phyloP scores from a whole-genome alignment of 257 asterid species.

The Thymus mandschuricus region DNA sequence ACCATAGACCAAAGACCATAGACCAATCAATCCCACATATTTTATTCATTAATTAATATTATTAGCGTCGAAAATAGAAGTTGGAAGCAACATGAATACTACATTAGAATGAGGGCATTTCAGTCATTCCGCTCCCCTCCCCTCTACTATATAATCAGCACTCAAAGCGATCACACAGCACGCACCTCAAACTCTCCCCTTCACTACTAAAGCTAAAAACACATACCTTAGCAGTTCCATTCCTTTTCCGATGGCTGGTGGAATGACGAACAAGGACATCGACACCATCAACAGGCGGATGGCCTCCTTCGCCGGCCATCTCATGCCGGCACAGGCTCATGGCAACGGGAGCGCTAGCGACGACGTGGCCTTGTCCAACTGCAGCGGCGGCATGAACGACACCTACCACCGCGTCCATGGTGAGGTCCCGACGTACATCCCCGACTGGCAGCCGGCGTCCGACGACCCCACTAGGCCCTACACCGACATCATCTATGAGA shows the following conservation, averaged over 20 bases:
- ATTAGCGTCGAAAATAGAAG: too few relatives aligned
- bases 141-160: neutral
- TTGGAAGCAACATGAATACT: too few relatives aligned
- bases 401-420: conserved; percentile 81
- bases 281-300: conserved; percentile 53
- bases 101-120: neutral
- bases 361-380: conserved; percentile 38
- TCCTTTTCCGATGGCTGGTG: conserved; percentile 7
- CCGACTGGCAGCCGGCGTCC: conserved; percentile 62
- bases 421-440: conserved; percentile 63
- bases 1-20: too few relatives aligned
- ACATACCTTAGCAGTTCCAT: neutral
- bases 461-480: conserved; percentile 76
- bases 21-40: too few relatives aligned
- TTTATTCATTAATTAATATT: too few relatives aligned
- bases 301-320: conserved; percentile 50
- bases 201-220: neutral
- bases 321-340: conserved; percentile 32
- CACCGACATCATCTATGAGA: conserved; percentile 81
- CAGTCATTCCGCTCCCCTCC: neutral
- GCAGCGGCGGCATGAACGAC: conserved; percentile 68
- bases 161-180: neutral
- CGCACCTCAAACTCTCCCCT: neutral
- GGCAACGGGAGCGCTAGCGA: neutral
- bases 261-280: conserved; percentile 19